Base-by-base conservation (phyloP, 2,329 filamentous ascomycete genomes). In the Celoporthe dispersa region DNA sequence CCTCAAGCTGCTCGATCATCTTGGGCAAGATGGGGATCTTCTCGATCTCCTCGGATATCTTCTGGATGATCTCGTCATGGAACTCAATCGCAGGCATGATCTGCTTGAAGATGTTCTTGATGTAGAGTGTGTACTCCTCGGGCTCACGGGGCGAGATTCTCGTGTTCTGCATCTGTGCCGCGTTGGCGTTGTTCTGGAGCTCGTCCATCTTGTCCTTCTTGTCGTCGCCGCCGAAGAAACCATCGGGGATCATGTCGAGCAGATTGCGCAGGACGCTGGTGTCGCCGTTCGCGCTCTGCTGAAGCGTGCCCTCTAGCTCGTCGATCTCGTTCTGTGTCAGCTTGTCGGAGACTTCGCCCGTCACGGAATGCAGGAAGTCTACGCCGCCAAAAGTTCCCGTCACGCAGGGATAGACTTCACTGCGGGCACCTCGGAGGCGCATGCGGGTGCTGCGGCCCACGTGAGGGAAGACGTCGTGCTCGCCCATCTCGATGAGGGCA, bases 381-480 rank as follows among this genome's bases (percentile, higher is more conserved):
- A 97, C 94, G 73, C 94, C 94, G 72, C 94, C 94, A 80, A 98
- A 98, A 8, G 94, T 98, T 71, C 95, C 94, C 1, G 94, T 98
- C 60, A 97, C 87, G 72, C 95, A 83, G 8, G 94, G 94, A 75
- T 92, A 97, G 71, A 97, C 92, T 5, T 85, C 77, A 44, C 84
- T 78, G 31, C 85, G 85, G 69, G 88, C 91, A 60, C 92, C 94
- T 44, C 86, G 84, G 37, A 98, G 85, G 61, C 88, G 84, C 37
- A 97, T 83, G 76, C 84, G 83, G n/a, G 94, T 94, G 75, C 88
- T 82, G 70, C 89, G 86, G 48, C 95, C 95, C 68, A 96, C 93
- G 77, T 97, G 94, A 35, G 95, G 93, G 80, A 98, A 98, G 71
- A 97, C 82, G 71, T 92, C 87, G 7, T 82, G 84, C 80, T 96